Evolutionary conservation across 345 rosid genomes (phyloP).

Genomic region (Salix udensis): DNA sequence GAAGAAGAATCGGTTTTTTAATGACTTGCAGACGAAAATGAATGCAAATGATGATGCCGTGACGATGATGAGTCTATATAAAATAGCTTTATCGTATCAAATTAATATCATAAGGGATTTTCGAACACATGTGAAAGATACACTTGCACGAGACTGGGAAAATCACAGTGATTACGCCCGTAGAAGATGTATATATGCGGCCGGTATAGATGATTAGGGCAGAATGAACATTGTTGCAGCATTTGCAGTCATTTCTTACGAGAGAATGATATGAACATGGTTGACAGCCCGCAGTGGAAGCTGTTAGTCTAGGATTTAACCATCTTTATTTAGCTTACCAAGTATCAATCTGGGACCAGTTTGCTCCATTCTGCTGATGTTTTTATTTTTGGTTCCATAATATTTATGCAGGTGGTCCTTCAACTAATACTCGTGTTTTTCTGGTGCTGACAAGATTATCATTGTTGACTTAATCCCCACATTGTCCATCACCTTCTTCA

Average conservation of each 20-base stretch:
- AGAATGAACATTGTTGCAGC: not conserved
- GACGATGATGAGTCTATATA: not conserved
- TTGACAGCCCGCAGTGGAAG: too few species aligned
- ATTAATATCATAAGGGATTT: not conserved
- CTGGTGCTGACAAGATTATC: not conserved
- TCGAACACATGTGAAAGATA: not conserved
- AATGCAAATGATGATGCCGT: not conserved
- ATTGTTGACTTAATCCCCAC: not conserved
- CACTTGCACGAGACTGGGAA: not conserved
- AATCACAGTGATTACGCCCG: not conserved
- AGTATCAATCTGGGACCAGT: not conserved
- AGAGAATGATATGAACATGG: too few species aligned
- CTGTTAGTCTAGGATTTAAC: not conserved
- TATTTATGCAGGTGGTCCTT: not conserved
- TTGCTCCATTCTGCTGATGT: not conserved
- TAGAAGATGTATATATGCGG: not conserved
- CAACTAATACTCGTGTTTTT: not conserved
- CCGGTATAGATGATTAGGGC: not conserved
- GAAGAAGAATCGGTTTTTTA: not conserved
- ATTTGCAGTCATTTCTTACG: not conserved
- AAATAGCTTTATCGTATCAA: not conserved
- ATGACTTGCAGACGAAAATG: not conserved
- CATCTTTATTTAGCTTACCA: not conserved
- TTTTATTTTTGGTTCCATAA: not conserved
- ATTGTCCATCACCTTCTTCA: not conserved